These are phyloP conservation scores for Phytopythium kandeliae DNA, from an alignment of 352 stramenopile genomes.

Conservation along the genomic window DNA sequence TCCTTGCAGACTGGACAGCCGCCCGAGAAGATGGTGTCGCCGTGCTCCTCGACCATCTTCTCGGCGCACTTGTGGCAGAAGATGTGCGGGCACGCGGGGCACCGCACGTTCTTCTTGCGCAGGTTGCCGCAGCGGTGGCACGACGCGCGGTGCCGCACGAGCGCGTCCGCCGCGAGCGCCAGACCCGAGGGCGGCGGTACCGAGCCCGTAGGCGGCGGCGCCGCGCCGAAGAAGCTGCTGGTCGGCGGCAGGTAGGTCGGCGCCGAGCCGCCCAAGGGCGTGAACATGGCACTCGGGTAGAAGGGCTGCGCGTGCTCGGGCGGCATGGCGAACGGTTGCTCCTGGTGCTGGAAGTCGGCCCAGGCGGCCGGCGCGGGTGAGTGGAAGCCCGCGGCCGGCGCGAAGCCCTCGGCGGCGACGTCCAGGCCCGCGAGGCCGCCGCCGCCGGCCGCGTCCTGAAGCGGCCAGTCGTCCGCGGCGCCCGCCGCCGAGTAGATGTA, in stretches of 20 bases:
- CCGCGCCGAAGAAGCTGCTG: neutral
- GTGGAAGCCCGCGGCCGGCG: constrained; percentile 1
- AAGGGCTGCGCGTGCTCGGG: neutral
- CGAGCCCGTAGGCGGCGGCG: too few relatives aligned
- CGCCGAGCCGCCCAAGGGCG: neutral
- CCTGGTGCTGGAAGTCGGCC: constrained; percentile 15
- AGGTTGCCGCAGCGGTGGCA: constrained; percentile 87
- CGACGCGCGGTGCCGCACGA: constrained; percentile 72
- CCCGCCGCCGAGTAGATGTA: constrained; percentile 32
- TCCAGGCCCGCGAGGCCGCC: too few relatives aligned
- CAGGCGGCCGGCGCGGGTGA: constrained; percentile 19
- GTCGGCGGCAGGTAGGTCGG: neutral
- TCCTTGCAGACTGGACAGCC: constrained; percentile 87
- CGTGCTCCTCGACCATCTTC: constrained; percentile 88
- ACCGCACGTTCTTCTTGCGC: constrained; percentile 85
- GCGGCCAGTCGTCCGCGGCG: constrained; percentile 10
- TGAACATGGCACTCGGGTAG: neutral
- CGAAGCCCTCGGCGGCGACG: too few relatives aligned
- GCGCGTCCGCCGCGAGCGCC: constrained; percentile 21
- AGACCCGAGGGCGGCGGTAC: too few relatives aligned
- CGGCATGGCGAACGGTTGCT: neutral
- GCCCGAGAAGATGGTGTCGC: constrained; percentile 61
- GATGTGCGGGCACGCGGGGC: constrained; percentile 80
- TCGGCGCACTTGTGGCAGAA: constrained; percentile 87
- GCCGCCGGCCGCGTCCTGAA: too few relatives aligned